phyloP scores from a whole-genome alignment of 176 grass and related monocot species.

The Lolium perenne region DNA sequence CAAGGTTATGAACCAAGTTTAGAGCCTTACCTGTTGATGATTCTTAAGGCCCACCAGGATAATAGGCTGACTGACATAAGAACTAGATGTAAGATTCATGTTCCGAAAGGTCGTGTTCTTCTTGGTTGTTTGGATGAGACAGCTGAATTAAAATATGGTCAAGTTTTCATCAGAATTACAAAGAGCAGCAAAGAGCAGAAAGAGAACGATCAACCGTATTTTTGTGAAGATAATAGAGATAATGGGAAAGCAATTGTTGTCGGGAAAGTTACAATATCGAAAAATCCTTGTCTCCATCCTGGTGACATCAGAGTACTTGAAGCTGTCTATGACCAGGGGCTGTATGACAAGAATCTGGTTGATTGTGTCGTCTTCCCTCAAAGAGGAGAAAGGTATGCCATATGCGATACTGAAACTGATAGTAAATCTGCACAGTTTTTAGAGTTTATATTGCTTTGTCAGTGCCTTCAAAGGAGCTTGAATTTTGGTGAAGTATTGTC shows the following conservation, averaged over 20 bases:
- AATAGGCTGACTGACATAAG: slow-evolving; percentile 81
- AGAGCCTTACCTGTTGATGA: slow-evolving; percentile 84
- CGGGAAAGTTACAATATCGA: slow-evolving; percentile 77
- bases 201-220: slow-evolving; percentile 51
- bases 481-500: slow-evolving; percentile 33
- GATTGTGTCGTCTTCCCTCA: slow-evolving; percentile 93
- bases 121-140: slow-evolving; percentile 92
- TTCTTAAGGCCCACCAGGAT: slow-evolving; percentile 76
- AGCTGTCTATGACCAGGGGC: slow-evolving; percentile 65
- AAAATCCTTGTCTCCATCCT: slow-evolving; percentile 96
- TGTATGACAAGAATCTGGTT: slow-evolving; percentile 71
- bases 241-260: slow-evolving; percentile 58
- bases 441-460: slow-evolving; percentile 29
- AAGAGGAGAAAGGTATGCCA: slow-evolving; percentile 77
- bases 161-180: slow-evolving; percentile 82
- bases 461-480: neutral
- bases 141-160: slow-evolving; percentile 73
- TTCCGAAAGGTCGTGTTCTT: slow-evolving; percentile 90
- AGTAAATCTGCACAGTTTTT: neutral
- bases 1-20: slow-evolving; percentile 79
- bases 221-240: slow-evolving; percentile 53
- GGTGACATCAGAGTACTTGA: slow-evolving; percentile 93
- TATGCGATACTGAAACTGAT: slow-evolving; percentile 39
- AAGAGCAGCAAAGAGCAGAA: slow-evolving; percentile 73
- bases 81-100: slow-evolving; percentile 82